phyloP scores from a whole-genome alignment of 371 early-diverging fungal species.

The Syncephalastrum monosporum region DNA sequence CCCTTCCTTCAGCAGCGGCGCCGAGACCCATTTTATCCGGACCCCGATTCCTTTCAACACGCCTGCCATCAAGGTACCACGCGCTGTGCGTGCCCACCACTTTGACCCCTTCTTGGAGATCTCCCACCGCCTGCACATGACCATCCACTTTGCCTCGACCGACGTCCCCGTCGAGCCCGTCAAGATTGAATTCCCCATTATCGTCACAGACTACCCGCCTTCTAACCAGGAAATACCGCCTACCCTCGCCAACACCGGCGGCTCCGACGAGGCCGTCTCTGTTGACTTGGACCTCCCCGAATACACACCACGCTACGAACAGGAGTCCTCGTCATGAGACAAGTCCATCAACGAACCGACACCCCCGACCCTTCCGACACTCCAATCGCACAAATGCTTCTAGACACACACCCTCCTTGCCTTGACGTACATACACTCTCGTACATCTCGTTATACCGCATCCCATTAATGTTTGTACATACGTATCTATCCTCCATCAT shows the following conservation, averaged over 20 bases:
- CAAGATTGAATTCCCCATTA: conserved; percentile 38
- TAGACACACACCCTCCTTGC: too few relatives aligned
- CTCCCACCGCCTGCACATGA: conserved; percentile 29
- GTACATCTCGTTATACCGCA: too few relatives aligned
- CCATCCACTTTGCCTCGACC: conserved; percentile 28
- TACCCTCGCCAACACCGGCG: conserved; percentile 14
- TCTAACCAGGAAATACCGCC: conserved; percentile 3
- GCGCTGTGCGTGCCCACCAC: conserved; percentile 34
- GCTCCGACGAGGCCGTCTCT: conserved; percentile 37
- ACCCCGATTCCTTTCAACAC: conserved; percentile 26
- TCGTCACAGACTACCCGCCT: conserved; percentile 40
- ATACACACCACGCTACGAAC: conserved; percentile 42
- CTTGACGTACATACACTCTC: too few relatives aligned
- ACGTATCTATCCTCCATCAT: too few relatives aligned
- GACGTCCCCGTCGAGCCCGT: conserved; percentile 21
- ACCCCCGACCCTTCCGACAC: too few relatives aligned
- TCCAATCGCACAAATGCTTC: too few relatives aligned
- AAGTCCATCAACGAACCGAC: too few relatives aligned
- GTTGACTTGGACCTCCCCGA: conserved; percentile 49
- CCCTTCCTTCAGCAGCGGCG: conserved; percentile 30
- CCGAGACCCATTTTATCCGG: conserved; percentile 46
- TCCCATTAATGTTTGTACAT: too few relatives aligned
- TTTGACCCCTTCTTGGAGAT: conserved; percentile 46
- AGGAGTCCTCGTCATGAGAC: not conserved
- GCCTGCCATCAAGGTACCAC: conserved; percentile 11